These are phyloP conservation scores for Casuarina glauca DNA, from an alignment of 306 rosid genomes.

Conservation along the genomic window DNA sequence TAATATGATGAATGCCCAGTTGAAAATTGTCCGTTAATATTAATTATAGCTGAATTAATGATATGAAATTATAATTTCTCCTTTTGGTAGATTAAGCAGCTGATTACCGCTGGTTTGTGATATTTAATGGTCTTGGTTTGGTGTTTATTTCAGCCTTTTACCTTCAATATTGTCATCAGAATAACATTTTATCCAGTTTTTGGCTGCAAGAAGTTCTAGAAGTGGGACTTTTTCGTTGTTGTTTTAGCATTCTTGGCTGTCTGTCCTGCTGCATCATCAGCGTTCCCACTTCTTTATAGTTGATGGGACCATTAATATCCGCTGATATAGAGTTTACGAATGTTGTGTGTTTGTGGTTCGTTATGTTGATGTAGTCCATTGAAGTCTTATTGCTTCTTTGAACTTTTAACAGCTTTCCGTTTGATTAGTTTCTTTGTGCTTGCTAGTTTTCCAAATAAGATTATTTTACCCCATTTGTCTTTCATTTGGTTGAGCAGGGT, in stretches of 20 bases:
- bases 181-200: background rate
- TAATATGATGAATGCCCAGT: background rate
- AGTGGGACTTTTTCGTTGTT: background rate
- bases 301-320: background rate
- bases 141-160: background rate
- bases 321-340: slow-evolving; percentile 3
- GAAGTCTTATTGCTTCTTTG: slow-evolving; percentile 21
- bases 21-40: background rate
- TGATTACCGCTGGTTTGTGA: slow-evolving; percentile 3
- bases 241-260: background rate
- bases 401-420: slow-evolving; percentile 17
- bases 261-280: slow-evolving; percentile 4
- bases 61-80: background rate
- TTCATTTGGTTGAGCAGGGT: slow-evolving; percentile 41
- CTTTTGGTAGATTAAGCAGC: slow-evolving; percentile 15
- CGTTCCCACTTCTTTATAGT: background rate
- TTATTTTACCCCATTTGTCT: background rate
- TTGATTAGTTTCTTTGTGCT: slow-evolving; percentile 12
- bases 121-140: background rate
- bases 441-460: slow-evolving; percentile 10
- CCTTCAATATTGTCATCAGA: background rate
- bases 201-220: background rate
- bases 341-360: background rate
- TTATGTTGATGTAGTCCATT: slow-evolving; percentile 11
- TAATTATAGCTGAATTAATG: slow-evolving; percentile 3